A percentile compares a stretch with the other conserved stretches of the same genome.
phyloP scores from a whole-genome alignment of 2,329 filamentous ascomycete genomes.

The Exophiala sp. region DNA sequence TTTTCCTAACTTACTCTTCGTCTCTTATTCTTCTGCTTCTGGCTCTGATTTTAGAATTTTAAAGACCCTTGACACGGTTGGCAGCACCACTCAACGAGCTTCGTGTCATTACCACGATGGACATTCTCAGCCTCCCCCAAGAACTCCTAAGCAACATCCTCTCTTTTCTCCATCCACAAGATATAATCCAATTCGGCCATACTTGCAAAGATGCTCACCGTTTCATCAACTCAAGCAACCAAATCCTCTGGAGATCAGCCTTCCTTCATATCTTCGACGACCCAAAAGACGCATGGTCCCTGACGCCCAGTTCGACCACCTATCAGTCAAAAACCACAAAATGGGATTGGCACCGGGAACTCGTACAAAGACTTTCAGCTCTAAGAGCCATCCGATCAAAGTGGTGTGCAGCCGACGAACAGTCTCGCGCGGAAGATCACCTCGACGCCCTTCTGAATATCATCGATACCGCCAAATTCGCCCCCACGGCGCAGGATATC shows the following conservation, averaged over 20 bases:
- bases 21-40: no score
- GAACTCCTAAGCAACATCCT: slow-evolving; percentile 25
- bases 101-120: slow-evolving; percentile 4
- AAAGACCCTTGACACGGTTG: no score
- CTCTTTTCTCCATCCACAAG: slow-evolving; percentile 13
- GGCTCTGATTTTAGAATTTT: no score
- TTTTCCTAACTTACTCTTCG: not conserved
- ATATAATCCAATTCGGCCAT: slow-evolving; percentile 17
- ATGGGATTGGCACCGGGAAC: slow-evolving; percentile 26
- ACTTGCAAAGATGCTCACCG: slow-evolving; percentile 21
- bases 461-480: slow-evolving; percentile 27
- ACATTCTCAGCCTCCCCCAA: slow-evolving; percentile 20
- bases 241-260: slow-evolving; percentile 25
- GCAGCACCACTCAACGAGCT: no score
- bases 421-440: slow-evolving; percentile 1
- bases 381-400: slow-evolving; percentile 8
- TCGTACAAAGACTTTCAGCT: slow-evolving; percentile 14
- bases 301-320: slow-evolving; percentile 5
- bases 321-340: not conserved
- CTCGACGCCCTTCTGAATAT: slow-evolving; percentile 23
- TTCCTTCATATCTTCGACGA: slow-evolving; percentile 28
- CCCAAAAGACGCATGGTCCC: slow-evolving; percentile 23
- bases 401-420: not conserved
- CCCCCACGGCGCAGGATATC: slow-evolving; percentile 18
- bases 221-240: slow-evolving; percentile 19